A percentile compares a stretch with the other conserved stretches of the same genome.
Conservation (phyloP, 2,329 filamentous ascomycete species). For the Alternaria alternata region DNA sequence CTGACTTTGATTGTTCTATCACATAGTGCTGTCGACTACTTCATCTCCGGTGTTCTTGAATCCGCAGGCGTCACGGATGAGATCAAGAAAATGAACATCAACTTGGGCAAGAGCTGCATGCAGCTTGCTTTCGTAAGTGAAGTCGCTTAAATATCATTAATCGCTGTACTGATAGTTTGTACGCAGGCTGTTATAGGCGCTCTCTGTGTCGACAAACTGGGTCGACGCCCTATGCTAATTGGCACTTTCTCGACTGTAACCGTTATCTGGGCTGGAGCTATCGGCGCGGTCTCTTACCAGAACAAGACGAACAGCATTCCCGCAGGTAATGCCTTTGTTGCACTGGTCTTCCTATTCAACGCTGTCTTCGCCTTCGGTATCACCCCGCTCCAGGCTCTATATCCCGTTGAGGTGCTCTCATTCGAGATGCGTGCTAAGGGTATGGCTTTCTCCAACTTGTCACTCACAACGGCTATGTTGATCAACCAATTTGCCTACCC, state of each 20-base stretch:
- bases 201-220: conserved; percentile 43
- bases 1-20: neutral
- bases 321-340: conserved; percentile 40
- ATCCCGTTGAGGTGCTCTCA: conserved; percentile 46
- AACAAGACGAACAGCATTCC: conserved; percentile 20
- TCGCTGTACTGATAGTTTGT: neutral
- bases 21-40: conserved; percentile 37
- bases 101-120: conserved; percentile 46
- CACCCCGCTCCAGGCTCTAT: conserved; percentile 47
- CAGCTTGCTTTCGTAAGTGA: conserved; percentile 41
- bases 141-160: too few species aligned
- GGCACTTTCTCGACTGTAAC: conserved; percentile 27
- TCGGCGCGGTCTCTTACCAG: conserved; percentile 25
- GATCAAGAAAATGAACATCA: conserved; percentile 48
- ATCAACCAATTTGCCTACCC: conserved; percentile 44
- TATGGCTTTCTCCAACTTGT: conserved; percentile 36
- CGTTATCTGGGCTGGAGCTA: conserved; percentile 40
- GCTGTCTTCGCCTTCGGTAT: conserved; percentile 45
- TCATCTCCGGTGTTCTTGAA: conserved; percentile 46
- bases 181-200: conserved; percentile 44
- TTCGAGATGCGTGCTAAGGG: conserved; percentile 48
- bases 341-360: conserved; percentile 46
- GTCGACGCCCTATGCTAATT: conserved; percentile 46
- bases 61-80: conserved; percentile 46
- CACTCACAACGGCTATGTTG: conserved; percentile 31